These are phyloP conservation scores for Talaromyces thailandensis DNA, from an alignment of 495 filamentous ascomycete genomes.

Conservation along the genomic window DNA sequence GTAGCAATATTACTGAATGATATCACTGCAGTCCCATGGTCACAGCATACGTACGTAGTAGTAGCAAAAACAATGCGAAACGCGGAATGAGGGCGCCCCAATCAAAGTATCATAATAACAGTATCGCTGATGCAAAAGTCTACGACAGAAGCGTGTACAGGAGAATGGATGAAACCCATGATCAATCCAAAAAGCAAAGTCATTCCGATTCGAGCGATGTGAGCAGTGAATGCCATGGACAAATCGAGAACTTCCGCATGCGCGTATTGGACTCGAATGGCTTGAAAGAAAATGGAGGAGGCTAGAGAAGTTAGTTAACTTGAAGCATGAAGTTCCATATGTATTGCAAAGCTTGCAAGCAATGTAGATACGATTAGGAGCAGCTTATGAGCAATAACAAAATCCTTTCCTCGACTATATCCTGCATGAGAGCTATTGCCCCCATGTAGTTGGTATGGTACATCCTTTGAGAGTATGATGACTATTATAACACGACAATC, in stretches of 20 bases:
- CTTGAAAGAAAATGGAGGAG: neutral
- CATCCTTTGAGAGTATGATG: neutral
- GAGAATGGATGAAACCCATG: neutral
- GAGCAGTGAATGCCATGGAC: neutral
- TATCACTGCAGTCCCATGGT: neutral
- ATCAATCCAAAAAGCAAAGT: neutral
- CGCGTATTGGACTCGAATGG: neutral
- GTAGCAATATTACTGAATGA: neutral
- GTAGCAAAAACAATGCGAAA: neutral
- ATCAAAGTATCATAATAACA: neutral
- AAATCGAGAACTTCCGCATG: neutral
- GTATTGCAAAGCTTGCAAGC: neutral
- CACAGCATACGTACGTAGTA: neutral
- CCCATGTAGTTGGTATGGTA: neutral
- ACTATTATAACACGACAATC: too few relatives aligned
- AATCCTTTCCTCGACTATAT: neutral
- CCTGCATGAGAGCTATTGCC: neutral
- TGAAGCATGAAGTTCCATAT: neutral
- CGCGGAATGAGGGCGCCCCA: neutral
- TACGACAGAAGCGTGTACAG: neutral
- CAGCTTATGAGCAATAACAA: neutral
- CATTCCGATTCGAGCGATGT: neutral
- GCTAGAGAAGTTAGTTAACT: too few relatives aligned
- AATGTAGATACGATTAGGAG: neutral
- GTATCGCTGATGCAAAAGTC: neutral